Percentiles rank a stretch among this genome's conserved stretches.
These are phyloP conservation scores for Ophiocordyceps unilateralis DNA, from an alignment of 2,329 filamentous ascomycete genomes.

Conservation along the genomic window DNA sequence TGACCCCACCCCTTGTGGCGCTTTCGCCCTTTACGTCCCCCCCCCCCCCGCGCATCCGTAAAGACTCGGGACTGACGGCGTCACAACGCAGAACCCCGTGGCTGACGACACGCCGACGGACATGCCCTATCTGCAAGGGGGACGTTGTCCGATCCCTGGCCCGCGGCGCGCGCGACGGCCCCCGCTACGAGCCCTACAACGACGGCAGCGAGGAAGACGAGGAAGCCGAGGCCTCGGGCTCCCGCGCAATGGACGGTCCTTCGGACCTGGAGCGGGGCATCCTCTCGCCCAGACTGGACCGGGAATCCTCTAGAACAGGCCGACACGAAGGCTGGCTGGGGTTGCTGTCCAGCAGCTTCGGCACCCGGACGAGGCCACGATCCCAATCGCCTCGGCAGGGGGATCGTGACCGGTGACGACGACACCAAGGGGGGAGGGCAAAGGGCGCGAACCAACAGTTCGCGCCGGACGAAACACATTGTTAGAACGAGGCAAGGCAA, in stretches of 20 bases:
- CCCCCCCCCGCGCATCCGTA: not conserved
- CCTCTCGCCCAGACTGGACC: constrained; percentile 5
- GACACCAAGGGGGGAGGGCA: too few relatives aligned
- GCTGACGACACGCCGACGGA: constrained; percentile 85
- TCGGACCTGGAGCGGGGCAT: constrained; percentile 28
- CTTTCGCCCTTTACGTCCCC: too few relatives aligned
- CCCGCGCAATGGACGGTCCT: constrained; percentile 12
- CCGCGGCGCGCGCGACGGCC: constrained; percentile 30
- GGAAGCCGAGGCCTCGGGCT: constrained; percentile 17
- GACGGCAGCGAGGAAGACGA: constrained; percentile 32
- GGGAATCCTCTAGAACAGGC: constrained; percentile 6
- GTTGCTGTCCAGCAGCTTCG: constrained; percentile 16
- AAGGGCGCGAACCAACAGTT: too few relatives aligned
- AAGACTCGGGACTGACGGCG: not conserved
- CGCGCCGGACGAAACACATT: too few relatives aligned
- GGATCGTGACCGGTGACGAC: constrained; percentile 6
- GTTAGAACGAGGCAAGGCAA: not conserved
- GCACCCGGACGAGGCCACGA: constrained; percentile 4
- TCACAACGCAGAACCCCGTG: constrained; percentile 61
- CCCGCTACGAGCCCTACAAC: constrained; percentile 36
- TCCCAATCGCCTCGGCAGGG: constrained; percentile 9
- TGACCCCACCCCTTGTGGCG: not conserved
- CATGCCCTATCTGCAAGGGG: constrained; percentile 97
- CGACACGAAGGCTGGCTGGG: constrained; percentile 20
- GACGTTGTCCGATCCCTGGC: constrained; percentile 68